A percentile compares a stretch with the other conserved stretches of the same genome.
phyloP scores from a whole-genome alignment of 2,329 filamentous ascomycete species.

The Aspergillus sp. region DNA sequence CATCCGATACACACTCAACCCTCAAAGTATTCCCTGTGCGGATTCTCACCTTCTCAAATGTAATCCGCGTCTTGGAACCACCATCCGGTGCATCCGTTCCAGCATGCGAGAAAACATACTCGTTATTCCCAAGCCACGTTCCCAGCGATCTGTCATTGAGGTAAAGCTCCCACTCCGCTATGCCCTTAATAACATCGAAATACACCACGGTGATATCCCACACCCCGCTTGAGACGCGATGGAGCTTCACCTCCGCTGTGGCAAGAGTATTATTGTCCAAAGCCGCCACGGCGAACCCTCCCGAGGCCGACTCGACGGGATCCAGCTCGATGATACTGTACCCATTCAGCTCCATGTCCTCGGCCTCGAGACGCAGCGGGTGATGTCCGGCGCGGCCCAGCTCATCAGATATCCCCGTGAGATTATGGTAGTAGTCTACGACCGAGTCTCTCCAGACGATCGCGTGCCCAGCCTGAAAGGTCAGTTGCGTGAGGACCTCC shows the following conservation, averaged over 20 bases:
- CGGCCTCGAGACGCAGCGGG: slow-evolving; percentile 70
- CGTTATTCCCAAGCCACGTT: slow-evolving; percentile 63
- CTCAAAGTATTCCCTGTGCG: slow-evolving; percentile 57
- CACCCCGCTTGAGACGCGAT: slow-evolving; percentile 53
- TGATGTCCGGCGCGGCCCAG: slow-evolving; percentile 62
- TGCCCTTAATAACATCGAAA: slow-evolving; percentile 65
- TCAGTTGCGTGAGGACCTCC: slow-evolving; percentile 62
- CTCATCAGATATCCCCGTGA: slow-evolving; percentile 64
- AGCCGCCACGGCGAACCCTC: slow-evolving; percentile 60
- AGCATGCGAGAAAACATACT: slow-evolving; percentile 63
- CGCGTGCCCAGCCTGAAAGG: slow-evolving; percentile 70
- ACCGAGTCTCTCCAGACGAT: slow-evolving; percentile 73
- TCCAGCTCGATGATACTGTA: slow-evolving; percentile 60
- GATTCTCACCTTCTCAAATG: slow-evolving; percentile 58
- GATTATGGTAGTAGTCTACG: slow-evolving; percentile 65
- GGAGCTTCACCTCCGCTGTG: slow-evolving; percentile 53
- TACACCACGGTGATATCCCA: slow-evolving; percentile 72
- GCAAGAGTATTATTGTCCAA: slow-evolving; percentile 56
- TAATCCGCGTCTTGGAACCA: slow-evolving; percentile 67
- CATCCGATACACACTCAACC: slow-evolving; percentile 63
- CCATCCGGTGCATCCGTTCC: slow-evolving; percentile 65
- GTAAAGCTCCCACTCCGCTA: slow-evolving; percentile 59
- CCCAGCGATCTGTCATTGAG: slow-evolving; percentile 60
- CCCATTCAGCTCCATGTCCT: slow-evolving; percentile 64
- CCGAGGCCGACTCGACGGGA: slow-evolving; percentile 65